Base-by-base conservation (phyloP, 2,329 filamentous ascomycete species). In the Eutypa lata region DNA sequence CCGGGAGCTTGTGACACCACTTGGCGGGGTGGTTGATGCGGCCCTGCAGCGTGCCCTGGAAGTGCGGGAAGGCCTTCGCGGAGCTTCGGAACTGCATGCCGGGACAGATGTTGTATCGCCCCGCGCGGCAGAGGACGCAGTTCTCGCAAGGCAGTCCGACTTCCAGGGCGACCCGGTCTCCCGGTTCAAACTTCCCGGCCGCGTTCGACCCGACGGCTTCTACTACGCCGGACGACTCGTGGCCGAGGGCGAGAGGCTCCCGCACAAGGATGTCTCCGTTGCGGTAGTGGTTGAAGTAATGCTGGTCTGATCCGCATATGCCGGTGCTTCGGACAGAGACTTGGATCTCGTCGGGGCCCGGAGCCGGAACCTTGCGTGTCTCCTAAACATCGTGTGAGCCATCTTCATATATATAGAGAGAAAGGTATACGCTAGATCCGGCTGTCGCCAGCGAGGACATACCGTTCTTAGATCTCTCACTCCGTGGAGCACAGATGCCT, bases 191-290 rank as follows among this genome's bases (percentile, higher is more conserved):
- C 26, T 31, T 5, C 6, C 26, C 26, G 6, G 26, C 26, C 26
- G 26, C 26, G 26, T 31, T 31, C 26, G 26, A 31, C 26, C 26
- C 26, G 26, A 31, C 26, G 26, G 26, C 26, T 10, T 31, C 26
- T 5, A 89, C 74, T 38, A 87, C 73, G 43, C 86, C 86, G n/a
- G 84, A 80, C 19, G 84, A 87, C 68, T 89, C 86, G 65, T 90
- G 87, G 60, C 87, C 87, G 48, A 78, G 69, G 8, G 72, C 74
- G 42, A 80, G 64, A 35, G 77, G 77, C 52, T 74, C 76, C 28
- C 70, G 72, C 48, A 82, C 79, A 46, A 81, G 71, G 61, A 86
- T 80, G 72, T 84, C 81, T 55, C 82, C 82, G 61, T 85, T 86
- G 69, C 81, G 78, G 70, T 76, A 84, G 68, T 85, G 82, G 67